Conservation (phyloP, 768 basidiomycete genomes). For the Pholiota microspora region DNA sequence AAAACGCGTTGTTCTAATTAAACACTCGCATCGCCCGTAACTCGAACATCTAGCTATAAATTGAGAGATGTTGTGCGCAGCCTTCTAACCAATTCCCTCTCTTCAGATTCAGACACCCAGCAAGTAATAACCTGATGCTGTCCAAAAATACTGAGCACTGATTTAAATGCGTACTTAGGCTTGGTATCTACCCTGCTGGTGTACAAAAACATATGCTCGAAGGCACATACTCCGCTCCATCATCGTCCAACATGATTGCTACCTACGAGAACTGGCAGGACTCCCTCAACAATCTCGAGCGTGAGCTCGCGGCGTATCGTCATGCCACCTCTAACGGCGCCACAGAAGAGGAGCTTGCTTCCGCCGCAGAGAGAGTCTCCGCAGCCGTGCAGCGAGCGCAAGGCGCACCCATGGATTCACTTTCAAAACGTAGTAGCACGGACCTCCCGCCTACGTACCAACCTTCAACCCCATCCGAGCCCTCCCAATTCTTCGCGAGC, state of each 20-base stretch:
- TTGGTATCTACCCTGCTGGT: too few species aligned
- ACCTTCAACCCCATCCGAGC: not conserved
- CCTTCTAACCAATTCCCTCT: too few species aligned
- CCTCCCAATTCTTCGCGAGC: not conserved
- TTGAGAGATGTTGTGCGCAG: too few species aligned
- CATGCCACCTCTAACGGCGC: not conserved
- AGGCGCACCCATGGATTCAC: not conserved
- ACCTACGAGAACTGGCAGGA: not conserved
- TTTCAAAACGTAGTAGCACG: not conserved
- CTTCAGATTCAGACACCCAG: too few species aligned
- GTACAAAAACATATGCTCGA: too few species aligned
- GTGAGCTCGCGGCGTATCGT: not conserved
- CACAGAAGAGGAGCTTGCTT: not conserved
- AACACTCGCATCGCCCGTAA: too few species aligned
- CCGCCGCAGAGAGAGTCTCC: not conserved
- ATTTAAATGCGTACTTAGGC: too few species aligned
- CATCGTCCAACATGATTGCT: not conserved
- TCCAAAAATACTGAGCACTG: too few species aligned
- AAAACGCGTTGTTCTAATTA: too few species aligned
- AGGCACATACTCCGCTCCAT: not conserved
- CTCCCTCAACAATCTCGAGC: not conserved
- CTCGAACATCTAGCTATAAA: too few species aligned
- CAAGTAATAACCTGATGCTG: too few species aligned
- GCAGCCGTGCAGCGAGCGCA: not conserved
- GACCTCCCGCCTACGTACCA: not conserved